These are phyloP conservation scores for Citrus cavaleriei DNA, from an alignment of 345 rosid genomes.

Conservation along the genomic window DNA sequence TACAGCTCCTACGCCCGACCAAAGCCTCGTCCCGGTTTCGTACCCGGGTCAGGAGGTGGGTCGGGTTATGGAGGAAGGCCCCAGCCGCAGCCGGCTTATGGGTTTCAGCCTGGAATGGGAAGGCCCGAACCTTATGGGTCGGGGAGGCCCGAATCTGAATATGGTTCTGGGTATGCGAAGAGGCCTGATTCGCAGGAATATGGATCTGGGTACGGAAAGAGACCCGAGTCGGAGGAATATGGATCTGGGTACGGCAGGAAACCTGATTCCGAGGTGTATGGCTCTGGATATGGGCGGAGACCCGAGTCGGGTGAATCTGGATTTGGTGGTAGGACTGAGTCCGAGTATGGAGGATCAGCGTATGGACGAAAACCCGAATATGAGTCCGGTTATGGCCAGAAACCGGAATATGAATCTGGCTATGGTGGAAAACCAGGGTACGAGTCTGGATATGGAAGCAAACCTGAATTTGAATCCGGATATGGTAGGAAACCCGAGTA, in stretches of 20 bases:
- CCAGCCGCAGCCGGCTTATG: slow-evolving; percentile 25
- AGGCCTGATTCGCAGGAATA: no score
- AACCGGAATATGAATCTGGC: neutral
- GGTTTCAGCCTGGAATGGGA: slow-evolving; percentile 17
- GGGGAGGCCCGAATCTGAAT: slow-evolving; percentile 11
- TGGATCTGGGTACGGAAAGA: slow-evolving; percentile 22
- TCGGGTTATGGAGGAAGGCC: slow-evolving; percentile 23
- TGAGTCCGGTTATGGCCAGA: slow-evolving; percentile 22
- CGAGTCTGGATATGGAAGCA: slow-evolving; percentile 12
- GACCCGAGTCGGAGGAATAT: slow-evolving; percentile 17
- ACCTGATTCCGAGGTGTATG: slow-evolving; percentile 38
- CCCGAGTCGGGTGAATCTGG: slow-evolving; percentile 18
- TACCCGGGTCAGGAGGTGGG: slow-evolving; percentile 27
- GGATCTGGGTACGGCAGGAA: slow-evolving; percentile 42
- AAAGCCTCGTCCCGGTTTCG: slow-evolving; percentile 64
- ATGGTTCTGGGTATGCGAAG: slow-evolving; percentile 2
- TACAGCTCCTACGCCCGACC: slow-evolving; percentile 80
- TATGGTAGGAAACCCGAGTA: slow-evolving; percentile 20
- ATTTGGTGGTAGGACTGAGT: slow-evolving; percentile 16
- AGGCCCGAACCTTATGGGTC: slow-evolving; percentile 8
- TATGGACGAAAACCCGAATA: slow-evolving; percentile 12
- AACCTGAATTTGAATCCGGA: slow-evolving; percentile 24
- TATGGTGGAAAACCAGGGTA: slow-evolving; percentile 11
- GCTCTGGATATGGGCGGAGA: slow-evolving; percentile 18
- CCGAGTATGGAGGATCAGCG: slow-evolving; percentile 24